Percentiles rank a stretch among this genome's conserved stretches.
These are phyloP conservation scores for Scedosporium apiospermum DNA, from an alignment of 2,329 filamentous ascomycete genomes.

Conservation along the genomic window DNA sequence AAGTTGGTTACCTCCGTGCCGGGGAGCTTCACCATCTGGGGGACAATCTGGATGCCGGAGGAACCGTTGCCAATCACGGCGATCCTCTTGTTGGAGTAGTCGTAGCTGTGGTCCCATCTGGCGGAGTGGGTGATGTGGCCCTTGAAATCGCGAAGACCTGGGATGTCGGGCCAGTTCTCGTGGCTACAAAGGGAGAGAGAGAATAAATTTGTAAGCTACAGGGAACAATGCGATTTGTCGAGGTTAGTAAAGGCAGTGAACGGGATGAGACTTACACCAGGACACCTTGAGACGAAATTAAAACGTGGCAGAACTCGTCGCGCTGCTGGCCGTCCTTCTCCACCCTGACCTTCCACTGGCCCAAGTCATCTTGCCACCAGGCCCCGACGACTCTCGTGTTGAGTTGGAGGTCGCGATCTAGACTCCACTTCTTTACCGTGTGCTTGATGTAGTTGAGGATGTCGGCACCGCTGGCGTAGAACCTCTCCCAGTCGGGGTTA, in stretches of 20 bases:
- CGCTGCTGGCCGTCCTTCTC: slow-evolving; percentile 23
- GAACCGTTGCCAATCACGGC: slow-evolving; percentile 55
- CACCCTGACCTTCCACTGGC: slow-evolving; percentile 29
- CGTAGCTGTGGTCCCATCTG: slow-evolving; percentile 45
- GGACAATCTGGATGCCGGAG: slow-evolving; percentile 47
- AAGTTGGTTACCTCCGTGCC: slow-evolving; percentile 52
- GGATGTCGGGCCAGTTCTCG: slow-evolving; percentile 52
- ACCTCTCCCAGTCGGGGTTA: slow-evolving; percentile 59
- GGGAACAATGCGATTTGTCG: no score
- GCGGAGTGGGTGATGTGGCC: slow-evolving; percentile 51
- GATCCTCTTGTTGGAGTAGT: slow-evolving; percentile 38
- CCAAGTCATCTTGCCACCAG: slow-evolving; percentile 15
- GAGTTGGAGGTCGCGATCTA: slow-evolving; percentile 24
- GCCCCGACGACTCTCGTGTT: slow-evolving; percentile 22
- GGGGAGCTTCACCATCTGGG: slow-evolving; percentile 40
- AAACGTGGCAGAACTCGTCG: slow-evolving; percentile 40
- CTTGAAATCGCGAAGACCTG: slow-evolving; percentile 44
- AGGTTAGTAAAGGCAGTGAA: not conserved
- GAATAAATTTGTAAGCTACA: no score
- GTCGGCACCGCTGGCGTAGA: slow-evolving; percentile 57
- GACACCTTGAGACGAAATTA: slow-evolving; percentile 54
- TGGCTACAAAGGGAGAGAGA: slow-evolving; percentile 29
- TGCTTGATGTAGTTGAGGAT: slow-evolving; percentile 52
- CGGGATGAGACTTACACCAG: slow-evolving; percentile 25
- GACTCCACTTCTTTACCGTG: slow-evolving; percentile 32